These are phyloP conservation scores for Solanum virginianum DNA, from an alignment of 257 asterid species.

Conservation along the genomic window DNA sequence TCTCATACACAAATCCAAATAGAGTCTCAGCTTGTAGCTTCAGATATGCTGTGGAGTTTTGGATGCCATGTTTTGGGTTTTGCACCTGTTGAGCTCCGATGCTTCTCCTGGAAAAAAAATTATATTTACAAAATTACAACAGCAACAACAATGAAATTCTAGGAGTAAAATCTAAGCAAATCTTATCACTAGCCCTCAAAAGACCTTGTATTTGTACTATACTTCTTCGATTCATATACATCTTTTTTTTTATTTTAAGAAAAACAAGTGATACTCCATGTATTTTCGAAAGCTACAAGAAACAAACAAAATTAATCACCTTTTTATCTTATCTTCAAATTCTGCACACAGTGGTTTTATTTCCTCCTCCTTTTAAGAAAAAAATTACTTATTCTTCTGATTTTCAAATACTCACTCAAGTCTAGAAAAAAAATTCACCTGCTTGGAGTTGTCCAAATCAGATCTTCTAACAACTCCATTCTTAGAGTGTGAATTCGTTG, in stretches of 20 bases:
- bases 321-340: background rate
- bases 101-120: slow-evolving; percentile 30
- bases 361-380: background rate
- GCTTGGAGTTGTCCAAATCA: slow-evolving; percentile 26
- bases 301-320: background rate
- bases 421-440: slow-evolving; percentile 20
- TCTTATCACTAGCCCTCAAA: too few relatives aligned
- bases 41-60: slow-evolving; percentile 53
- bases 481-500: slow-evolving; percentile 22
- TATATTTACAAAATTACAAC: background rate
- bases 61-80: slow-evolving; percentile 61
- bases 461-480: slow-evolving; percentile 16
- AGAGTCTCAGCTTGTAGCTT: slow-evolving; percentile 38
- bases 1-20: background rate
- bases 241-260: too few relatives aligned
- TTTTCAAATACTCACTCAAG: background rate
- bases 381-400: background rate
- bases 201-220: too few relatives aligned
- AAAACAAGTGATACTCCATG: too few relatives aligned
- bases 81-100: slow-evolving; percentile 19
- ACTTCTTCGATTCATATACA: background rate
- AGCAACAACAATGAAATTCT: too few relatives aligned
- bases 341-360: background rate
- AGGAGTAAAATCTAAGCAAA: too few relatives aligned
- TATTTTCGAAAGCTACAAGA: background rate